Base-by-base conservation (phyloP, 768 basidiomycete species). In the Daedaleopsis nitida region DNA sequence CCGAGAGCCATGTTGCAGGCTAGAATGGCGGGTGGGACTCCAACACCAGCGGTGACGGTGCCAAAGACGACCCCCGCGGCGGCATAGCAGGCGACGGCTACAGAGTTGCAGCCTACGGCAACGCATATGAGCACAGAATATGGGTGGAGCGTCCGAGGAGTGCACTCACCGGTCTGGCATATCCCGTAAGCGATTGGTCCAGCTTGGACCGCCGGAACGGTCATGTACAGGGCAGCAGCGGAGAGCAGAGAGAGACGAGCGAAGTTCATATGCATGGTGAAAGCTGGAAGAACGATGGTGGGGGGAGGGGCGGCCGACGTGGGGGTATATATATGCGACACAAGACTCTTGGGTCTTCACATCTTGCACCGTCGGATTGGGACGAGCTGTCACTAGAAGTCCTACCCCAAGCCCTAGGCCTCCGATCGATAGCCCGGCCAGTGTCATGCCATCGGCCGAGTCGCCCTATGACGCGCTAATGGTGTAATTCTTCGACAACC, bases 1-100 rank as follows among this genome's bases (percentile, higher is more conserved):
- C 82, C 81, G 9, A 80, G 72, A 0, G 73, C 80, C 3, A 69
- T 60, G 66, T 82, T 83, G 70, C 81, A 83, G 0, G 47, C 76
- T 6, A 81, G 10, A 49, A 78, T 71, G 8, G 69, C 76, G 1
- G 78, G 68, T 1, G 80, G 78, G 3, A 77, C 74, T 1, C 70
- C 69, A 0, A 75, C 56, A 3, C 75, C 75, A 1, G 78, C 79
- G 17, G 77, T 57, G 49, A 80, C 66, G 3, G 79, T 80, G 5
- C 80, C 81, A 58, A 82, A 82, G 0, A 74, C 76, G 43, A 69
- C 57, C 0, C 80, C 80, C 1, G 79, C 78, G 0, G 70, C 78
- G 1, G 78, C 73, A 52, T 81, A 82, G 66, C 80, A 82, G 0
- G 77, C 74, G 1, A 80, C 77, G 3, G 70, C 77, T 17, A 77